A percentile compares a stretch with the other conserved stretches of the same genome.
phyloP scores from a whole-genome alignment of 257 asterid species.

The Solanum appendiculatum region DNA sequence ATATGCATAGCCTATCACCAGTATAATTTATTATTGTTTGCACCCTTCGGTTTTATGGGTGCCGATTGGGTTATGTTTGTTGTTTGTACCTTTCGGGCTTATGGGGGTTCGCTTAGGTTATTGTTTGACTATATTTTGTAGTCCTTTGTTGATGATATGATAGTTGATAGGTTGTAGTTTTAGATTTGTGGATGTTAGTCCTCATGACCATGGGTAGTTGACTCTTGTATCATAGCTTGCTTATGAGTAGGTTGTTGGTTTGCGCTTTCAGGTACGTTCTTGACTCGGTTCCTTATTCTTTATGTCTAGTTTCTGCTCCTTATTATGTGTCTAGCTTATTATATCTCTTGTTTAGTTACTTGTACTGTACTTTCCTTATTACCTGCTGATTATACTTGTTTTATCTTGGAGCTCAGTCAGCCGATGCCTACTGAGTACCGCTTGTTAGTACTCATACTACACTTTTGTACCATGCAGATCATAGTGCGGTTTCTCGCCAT shows the following conservation, averaged over 20 bases:
- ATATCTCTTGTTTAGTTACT: background rate
- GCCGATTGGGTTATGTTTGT: background rate
- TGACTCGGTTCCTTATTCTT: background rate
- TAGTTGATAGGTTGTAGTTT: too few relatives aligned
- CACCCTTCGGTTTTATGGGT: background rate
- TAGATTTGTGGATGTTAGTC: too few relatives aligned
- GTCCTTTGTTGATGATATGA: background rate
- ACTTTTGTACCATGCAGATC: background rate
- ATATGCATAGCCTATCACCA: background rate
- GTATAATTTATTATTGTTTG: background rate
- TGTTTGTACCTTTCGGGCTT: background rate
- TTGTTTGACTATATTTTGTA: background rate
- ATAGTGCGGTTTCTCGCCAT: background rate
- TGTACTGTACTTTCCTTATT: background rate
- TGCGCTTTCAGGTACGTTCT: background rate
- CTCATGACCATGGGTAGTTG: background rate
- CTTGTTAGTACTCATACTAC: background rate
- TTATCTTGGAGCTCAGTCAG: background rate
- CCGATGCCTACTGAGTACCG: background rate
- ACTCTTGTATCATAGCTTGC: background rate
- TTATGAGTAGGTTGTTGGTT: background rate
- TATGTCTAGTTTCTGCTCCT: background rate
- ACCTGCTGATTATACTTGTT: background rate
- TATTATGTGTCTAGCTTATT: background rate
- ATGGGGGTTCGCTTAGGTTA: background rate